Conservation (phyloP, 352 stramenopile species). For the Aphanomyces euteiches region DNA sequence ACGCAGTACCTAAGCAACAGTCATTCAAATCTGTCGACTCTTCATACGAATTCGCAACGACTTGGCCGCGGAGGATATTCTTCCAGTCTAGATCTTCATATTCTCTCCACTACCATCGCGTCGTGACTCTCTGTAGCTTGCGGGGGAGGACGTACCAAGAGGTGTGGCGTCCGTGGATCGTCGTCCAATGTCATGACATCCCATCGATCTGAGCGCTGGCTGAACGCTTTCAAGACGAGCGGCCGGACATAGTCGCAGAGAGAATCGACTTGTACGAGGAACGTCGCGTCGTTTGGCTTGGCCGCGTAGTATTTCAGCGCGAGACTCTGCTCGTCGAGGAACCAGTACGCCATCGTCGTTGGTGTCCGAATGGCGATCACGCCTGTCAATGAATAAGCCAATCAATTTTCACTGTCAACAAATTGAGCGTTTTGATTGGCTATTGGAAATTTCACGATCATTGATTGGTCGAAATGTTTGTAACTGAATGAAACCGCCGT, state of each 20-base stretch:
- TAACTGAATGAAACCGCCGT: background rate
- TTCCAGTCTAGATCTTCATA: slow-evolving; percentile 68
- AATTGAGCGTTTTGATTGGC: slow-evolving; percentile 7
- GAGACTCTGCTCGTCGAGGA: slow-evolving; percentile 20
- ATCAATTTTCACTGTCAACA: background rate
- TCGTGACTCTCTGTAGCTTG: background rate
- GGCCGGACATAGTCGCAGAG: slow-evolving; percentile 18
- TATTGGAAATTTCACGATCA: too few species aligned
- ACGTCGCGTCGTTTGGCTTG: background rate
- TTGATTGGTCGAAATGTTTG: background rate
- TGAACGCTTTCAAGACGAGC: slow-evolving; percentile 20
- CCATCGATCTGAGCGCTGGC: slow-evolving; percentile 8
- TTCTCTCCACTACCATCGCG: slow-evolving; percentile 48
- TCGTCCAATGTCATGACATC: slow-evolving; percentile 1
- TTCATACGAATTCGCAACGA: slow-evolving; percentile 54
- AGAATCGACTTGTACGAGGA: slow-evolving; percentile 10
- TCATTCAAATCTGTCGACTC: background rate
- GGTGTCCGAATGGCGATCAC: too few species aligned
- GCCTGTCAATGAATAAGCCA: background rate
- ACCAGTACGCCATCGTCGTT: slow-evolving; percentile 5
- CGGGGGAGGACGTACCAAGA: slow-evolving; percentile 3
- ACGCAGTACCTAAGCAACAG: slow-evolving; percentile 40
- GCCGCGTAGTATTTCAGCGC: slow-evolving; percentile 21
- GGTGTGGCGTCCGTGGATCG: slow-evolving; percentile 15
- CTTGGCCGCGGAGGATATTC: slow-evolving; percentile 46